phyloP scores from a whole-genome alignment of 2,329 filamentous ascomycete genomes.

The Xylariaceae sp. region DNA sequence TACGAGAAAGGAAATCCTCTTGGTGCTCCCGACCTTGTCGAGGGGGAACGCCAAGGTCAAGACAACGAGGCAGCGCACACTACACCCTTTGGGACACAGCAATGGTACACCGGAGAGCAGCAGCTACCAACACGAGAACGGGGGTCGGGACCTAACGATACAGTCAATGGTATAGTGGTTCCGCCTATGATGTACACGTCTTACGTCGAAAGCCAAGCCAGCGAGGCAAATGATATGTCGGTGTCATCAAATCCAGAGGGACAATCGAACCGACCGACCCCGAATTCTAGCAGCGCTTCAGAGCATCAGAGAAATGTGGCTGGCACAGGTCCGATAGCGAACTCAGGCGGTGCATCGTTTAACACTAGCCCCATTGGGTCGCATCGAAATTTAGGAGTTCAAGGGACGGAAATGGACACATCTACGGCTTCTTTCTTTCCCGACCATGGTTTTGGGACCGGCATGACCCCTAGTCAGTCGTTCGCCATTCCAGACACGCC shows the following conservation, averaged over 20 bases:
- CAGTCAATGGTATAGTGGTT: constrained; percentile 8
- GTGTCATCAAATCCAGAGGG: constrained; percentile 55
- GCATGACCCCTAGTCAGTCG: constrained; percentile 42
- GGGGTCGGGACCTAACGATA: constrained; percentile 29
- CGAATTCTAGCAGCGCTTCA: constrained; percentile 61
- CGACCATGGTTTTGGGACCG: constrained; percentile 46
- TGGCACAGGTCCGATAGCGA: constrained; percentile 41
- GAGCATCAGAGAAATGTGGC: constrained; percentile 45
- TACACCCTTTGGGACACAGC: constrained; percentile 25
- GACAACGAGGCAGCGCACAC: constrained; percentile 10
- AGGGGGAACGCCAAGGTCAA: constrained; percentile 39
- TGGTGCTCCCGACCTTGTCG: constrained; percentile 47
- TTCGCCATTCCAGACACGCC: constrained; percentile 47
- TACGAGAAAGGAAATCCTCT: constrained; percentile 48
- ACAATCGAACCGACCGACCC: constrained; percentile 62
- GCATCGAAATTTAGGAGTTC: constrained; percentile 48
- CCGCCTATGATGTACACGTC: constrained; percentile 31
- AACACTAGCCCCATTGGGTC: constrained; percentile 57
- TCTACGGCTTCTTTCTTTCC: constrained; percentile 48
- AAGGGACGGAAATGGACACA: constrained; percentile 45
- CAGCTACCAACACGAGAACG: constrained; percentile 42
- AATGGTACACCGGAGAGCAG: constrained; percentile 50
- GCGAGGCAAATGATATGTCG: constrained; percentile 54
- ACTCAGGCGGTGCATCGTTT: constrained; percentile 54
- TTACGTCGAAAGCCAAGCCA: constrained; percentile 51